Evolutionary conservation across 805 yeast genomes (phyloP).

Genomic region (Schizosaccharomyces osmophilus): DNA sequence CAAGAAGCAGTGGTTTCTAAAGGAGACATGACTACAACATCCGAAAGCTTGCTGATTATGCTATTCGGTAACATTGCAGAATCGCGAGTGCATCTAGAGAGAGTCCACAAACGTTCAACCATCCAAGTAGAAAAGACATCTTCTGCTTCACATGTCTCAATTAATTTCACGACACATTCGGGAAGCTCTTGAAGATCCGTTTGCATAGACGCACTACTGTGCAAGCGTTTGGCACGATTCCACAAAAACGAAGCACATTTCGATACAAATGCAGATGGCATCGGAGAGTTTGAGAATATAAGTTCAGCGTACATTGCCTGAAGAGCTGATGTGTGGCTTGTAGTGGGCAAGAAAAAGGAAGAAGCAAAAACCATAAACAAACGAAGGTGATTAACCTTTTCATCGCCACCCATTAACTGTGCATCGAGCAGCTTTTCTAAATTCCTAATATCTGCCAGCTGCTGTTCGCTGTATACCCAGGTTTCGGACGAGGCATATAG

Average conservation of each 20-base stretch:
- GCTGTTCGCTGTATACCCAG: neutral
- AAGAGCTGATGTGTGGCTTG: slow-evolving; percentile 10
- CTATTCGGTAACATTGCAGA: neutral
- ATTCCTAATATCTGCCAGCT: slow-evolving; percentile 4
- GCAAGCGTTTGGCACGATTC: neutral
- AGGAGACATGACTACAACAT: neutral
- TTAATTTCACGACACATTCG: neutral
- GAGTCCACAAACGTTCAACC: neutral
- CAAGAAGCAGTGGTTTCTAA: neutral
- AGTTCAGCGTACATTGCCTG: slow-evolving; percentile 14
- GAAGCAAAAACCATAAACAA: slow-evolving; percentile 12
- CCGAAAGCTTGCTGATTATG: neutral
- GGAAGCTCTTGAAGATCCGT: neutral
- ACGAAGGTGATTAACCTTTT: slow-evolving; percentile 9
- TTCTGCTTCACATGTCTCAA: neutral
- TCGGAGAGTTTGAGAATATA: slow-evolving; percentile 4
- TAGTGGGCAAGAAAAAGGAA: slow-evolving; percentile 10
- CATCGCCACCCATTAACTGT: slow-evolving; percentile 18
- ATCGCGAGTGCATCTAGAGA: neutral
- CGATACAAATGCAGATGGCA: neutral
- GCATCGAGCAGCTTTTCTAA: slow-evolving; percentile 14
- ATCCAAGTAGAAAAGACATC: neutral
- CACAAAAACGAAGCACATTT: neutral
- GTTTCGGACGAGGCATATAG: neutral
- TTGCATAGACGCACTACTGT: neutral